Base-by-base conservation (phyloP, 495 filamentous ascomycete species). In the Cetradonia linearis region DNA sequence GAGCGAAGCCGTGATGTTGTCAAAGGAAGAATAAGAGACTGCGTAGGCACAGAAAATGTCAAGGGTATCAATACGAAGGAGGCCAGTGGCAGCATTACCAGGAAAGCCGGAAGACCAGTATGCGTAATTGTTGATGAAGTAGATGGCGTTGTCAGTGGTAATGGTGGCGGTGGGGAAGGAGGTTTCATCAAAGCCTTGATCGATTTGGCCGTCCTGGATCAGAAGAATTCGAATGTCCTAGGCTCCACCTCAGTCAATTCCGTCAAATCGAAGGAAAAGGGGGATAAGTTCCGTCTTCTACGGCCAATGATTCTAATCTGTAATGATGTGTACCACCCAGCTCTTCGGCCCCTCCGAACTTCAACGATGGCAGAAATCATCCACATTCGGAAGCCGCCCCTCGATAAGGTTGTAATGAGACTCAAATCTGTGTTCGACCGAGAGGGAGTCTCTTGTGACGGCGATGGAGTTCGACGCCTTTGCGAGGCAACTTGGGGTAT, bases 61-160 rank as follows among this genome's bases (percentile, higher is more conserved):
- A 91, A 88, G 70, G 87, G 84, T 23, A 83, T 91, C 42, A 83
- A 85, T 56, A 78, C 85, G 42, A 84, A 78, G 62, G 82, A 82
- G 38, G 76, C 76, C 10, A 7, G 42, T 25, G 72, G 76, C 9
- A 79, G 80, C 59, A 85, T 87, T 62, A 77, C 84, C 7, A 79
- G 83, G 53, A 88, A 87, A 65, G 78, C 85, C n/a, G 89, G 85
- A 14, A 86, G 83, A 59, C 93, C 93, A 13, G 85, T 96, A 2
- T 97, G 93, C 66, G 84, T 98, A 7, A 82, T 98, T 11, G 87
- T 98, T 1, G 93, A 98, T 67, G 93, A 98, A 72, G 92, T 96
- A 6, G 93, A 98, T 68, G 93, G 93, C 48, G 92, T 93, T 5
- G 88, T 91, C 42, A 77, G 82, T 38, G 89, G 93, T 20, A 83